Percentiles rank a stretch among this genome's conserved stretches.
These are phyloP conservation scores for Amanita pseudoporphyria DNA, from an alignment of 768 basidiomycete genomes.

Conservation along the genomic window DNA sequence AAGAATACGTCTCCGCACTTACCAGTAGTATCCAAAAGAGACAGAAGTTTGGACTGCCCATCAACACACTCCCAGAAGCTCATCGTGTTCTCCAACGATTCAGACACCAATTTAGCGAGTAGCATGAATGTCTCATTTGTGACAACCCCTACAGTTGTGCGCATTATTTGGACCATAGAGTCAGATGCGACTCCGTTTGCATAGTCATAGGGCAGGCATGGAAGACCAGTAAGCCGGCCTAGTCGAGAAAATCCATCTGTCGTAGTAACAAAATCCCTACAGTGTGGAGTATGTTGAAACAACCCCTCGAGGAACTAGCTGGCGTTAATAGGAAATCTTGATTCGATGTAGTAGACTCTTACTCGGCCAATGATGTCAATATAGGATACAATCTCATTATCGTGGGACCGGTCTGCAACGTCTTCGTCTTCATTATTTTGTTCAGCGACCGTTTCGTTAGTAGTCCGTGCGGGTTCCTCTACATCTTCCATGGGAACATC, in stretches of 20 bases:
- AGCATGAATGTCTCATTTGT: constrained; percentile 65
- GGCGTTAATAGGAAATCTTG: constrained; percentile 1
- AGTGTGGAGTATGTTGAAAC: constrained; percentile 86
- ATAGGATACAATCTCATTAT: constrained; percentile 68
- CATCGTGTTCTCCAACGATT: constrained; percentile 58
- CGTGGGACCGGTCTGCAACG: constrained; percentile 40
- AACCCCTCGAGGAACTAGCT: constrained; percentile 84
- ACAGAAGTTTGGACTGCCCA: constrained; percentile 52
- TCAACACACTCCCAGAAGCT: constrained; percentile 55
- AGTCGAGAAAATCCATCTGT: constrained; percentile 67
- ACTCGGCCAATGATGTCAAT: constrained; percentile 76
- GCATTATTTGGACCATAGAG: constrained; percentile 80
- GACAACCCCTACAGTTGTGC: constrained; percentile 83
- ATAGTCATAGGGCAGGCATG: constrained; percentile 86
- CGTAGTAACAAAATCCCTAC: constrained; percentile 77
- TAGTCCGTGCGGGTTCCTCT: background rate
- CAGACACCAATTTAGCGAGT: constrained; percentile 59
- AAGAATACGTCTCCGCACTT: constrained; percentile 12
- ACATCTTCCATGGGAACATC: constrained; percentile 45
- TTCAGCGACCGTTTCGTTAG: constrained; percentile 10
- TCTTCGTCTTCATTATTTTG: constrained; percentile 18
- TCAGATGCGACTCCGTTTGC: constrained; percentile 78
- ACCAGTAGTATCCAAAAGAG: constrained; percentile 48
- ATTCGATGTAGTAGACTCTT: constrained; percentile 15
- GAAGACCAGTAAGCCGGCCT: constrained; percentile 68